These are phyloP conservation scores for Metschnikowia proteae DNA, from an alignment of 805 yeast species.

Conservation along the genomic window DNA sequence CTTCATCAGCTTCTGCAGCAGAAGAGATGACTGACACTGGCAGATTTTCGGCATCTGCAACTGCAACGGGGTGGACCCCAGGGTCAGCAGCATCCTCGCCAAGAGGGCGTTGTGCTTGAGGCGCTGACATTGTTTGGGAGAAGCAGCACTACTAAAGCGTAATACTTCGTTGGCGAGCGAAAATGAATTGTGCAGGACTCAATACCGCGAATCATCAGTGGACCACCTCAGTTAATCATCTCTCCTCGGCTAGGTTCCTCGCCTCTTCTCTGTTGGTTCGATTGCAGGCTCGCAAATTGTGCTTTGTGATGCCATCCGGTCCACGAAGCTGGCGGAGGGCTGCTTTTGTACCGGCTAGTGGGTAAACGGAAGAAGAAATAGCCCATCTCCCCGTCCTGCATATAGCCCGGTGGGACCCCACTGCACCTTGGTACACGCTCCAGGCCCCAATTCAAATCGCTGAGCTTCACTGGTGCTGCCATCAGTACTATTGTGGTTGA, in stretches of 20 bases:
- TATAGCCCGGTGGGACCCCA: neutral
- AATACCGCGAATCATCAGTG: neutral
- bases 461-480: neutral
- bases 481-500: slow-evolving; percentile 2
- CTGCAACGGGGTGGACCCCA: no score
- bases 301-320: no score
- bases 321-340: no score
- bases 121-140: neutral
- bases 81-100: neutral
- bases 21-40: neutral
- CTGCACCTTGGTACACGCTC: neutral
- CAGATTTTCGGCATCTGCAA: neutral
- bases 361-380: neutral
- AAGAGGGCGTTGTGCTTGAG: neutral
- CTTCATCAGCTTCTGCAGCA: neutral
- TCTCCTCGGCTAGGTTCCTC: no score
- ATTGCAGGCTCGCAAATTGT: no score
- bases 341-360: neutral
- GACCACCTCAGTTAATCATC: no score
- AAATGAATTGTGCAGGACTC: slow-evolving; percentile 1
- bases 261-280: no score
- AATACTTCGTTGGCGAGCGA: slow-evolving; percentile 3
- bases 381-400: neutral
- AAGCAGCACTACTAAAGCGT: neutral
- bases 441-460: neutral